Percentiles rank a stretch among this genome's conserved stretches.
Evolutionary conservation across 176 grass and related monocot species (phyloP).

Genomic region (Echinochloa phyllopogon): DNA sequence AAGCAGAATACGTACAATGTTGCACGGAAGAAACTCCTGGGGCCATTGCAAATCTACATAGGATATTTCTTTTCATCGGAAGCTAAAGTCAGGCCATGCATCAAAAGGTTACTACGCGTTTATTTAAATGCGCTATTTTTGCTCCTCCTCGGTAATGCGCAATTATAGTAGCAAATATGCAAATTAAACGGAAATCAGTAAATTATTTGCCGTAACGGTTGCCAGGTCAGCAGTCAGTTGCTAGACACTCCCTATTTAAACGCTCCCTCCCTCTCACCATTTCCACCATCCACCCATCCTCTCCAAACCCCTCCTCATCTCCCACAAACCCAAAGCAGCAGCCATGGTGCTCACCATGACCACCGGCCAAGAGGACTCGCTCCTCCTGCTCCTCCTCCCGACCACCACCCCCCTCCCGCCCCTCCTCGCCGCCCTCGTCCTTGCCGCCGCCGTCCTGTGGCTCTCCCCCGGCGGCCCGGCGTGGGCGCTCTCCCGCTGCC

Average conservation of each 20-base stretch:
- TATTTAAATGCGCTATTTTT: background rate
- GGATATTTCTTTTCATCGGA: background rate
- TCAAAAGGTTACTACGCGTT: background rate
- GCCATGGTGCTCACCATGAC: slow-evolving; percentile 46
- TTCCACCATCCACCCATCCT: background rate
- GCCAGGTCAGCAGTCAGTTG: background rate
- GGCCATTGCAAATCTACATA: background rate
- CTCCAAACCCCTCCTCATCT: background rate
- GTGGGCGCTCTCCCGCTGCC: slow-evolving; percentile 56
- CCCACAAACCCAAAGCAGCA: background rate
- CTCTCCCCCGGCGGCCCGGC: slow-evolving; percentile 64
- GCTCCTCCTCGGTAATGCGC: background rate
- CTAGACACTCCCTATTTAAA: slow-evolving; percentile 28
- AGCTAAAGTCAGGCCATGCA: background rate
- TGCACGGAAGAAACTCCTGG: background rate
- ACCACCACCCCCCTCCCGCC: slow-evolving; percentile 31
- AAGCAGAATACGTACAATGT: background rate
- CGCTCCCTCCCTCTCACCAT: background rate
- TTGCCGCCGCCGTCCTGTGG: slow-evolving; percentile 43
- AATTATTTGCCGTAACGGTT: background rate
- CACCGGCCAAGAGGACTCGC: slow-evolving; percentile 33
- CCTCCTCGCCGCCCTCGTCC: slow-evolving; percentile 38
- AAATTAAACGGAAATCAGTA: background rate
- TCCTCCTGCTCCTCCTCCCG: slow-evolving; percentile 44
- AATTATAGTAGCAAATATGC: background rate